These are phyloP conservation scores for Setaria italica DNA, from an alignment of 202 grass and related monocot species.

Conservation along the genomic window DNA sequence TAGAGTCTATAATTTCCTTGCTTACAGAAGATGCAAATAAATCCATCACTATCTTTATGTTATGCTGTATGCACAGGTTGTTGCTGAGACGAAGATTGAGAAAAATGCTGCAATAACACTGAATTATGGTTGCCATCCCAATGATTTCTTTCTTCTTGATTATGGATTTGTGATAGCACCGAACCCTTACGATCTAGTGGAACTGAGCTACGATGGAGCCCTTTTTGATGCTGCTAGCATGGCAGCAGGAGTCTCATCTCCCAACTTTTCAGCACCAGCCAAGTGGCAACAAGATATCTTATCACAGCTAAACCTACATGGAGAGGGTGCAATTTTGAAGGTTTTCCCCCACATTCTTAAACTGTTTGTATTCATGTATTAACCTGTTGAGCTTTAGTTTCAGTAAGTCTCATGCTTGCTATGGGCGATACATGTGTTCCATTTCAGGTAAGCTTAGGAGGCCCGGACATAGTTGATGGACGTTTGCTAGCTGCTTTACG, in stretches of 20 bases:
- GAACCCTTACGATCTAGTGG: constrained; percentile 80
- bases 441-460: constrained; percentile 78
- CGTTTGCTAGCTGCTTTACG: constrained; percentile 85
- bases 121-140: constrained; percentile 92
- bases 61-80: constrained; percentile 55
- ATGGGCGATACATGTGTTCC: background rate
- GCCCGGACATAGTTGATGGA: constrained; percentile 69
- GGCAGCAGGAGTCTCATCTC: constrained; percentile 78
- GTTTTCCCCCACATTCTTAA: constrained; percentile 38
- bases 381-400: constrained; percentile 11
- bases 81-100: constrained; percentile 72
- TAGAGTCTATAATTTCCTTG: constrained; percentile 4
- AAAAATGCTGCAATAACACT: constrained; percentile 69
- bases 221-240: constrained; percentile 95
- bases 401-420: too few relatives aligned
- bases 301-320: constrained; percentile 74
- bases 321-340: constrained; percentile 78
- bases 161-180: constrained; percentile 92
- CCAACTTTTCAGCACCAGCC: constrained; percentile 79
- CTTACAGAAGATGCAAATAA: background rate
- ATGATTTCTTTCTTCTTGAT: constrained; percentile 92
- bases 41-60: background rate
- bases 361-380: background rate
- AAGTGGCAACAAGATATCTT: constrained; percentile 85
- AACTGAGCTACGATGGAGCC: constrained; percentile 83